phyloP scores from a whole-genome alignment of 1,284 basidiomycete species.

The Apiotrichum mycotoxinovorans region DNA sequence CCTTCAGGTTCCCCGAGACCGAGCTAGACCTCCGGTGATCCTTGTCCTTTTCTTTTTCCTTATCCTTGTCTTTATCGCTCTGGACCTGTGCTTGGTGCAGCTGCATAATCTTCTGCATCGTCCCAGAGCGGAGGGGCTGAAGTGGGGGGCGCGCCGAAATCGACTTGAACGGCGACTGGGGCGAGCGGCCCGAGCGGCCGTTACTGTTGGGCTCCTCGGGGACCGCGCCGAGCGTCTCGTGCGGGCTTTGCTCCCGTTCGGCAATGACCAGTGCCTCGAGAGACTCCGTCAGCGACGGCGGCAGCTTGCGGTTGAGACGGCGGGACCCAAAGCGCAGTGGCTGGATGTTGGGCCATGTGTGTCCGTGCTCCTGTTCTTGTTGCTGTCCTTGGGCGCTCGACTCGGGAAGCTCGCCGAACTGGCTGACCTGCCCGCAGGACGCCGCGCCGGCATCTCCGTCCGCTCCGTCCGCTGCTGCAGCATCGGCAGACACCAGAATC shows the following conservation, averaged over 20 bases:
- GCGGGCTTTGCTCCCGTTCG: conserved; percentile 2
- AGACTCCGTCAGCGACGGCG: conserved; percentile 32
- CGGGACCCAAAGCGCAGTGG: neutral
- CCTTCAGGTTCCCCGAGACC: neutral
- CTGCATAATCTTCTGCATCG: neutral
- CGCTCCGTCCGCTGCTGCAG: too few relatives aligned
- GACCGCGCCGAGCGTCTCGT: neutral
- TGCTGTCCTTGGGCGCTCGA: too few relatives aligned
- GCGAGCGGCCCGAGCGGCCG: neutral
- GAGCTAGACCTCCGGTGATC: neutral
- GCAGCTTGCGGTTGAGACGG: conserved; percentile 30
- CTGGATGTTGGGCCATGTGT: neutral
- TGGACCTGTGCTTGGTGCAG: neutral
- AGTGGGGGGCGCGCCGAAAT: neutral
- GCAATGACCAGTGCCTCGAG: conserved; percentile 25
- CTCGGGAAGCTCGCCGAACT: too few relatives aligned
- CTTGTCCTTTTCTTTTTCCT: neutral
- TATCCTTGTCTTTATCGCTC: too few relatives aligned
- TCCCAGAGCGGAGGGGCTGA: neutral
- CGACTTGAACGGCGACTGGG: too few relatives aligned
- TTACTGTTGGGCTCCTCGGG: conserved; percentile 1
- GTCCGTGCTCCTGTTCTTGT: neutral
- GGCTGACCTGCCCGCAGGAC: too few relatives aligned
- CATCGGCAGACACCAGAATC: too few relatives aligned
- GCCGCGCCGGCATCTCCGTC: too few relatives aligned